phyloP scores from a whole-genome alignment of 106 monocot genomes.

The Phalaenopsis equestris region DNA sequence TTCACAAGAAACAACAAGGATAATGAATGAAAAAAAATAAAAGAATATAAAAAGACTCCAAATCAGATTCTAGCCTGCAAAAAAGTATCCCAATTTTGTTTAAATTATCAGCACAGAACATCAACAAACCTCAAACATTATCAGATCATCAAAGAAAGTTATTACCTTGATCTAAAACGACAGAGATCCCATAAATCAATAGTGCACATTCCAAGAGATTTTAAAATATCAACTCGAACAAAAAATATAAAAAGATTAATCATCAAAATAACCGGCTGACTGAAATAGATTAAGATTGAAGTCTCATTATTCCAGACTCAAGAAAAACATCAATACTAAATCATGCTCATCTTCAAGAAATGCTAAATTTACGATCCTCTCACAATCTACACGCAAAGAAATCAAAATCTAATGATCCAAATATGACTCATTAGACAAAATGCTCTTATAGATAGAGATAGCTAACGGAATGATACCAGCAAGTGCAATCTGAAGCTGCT shows the following conservation, averaged over 20 bases:
- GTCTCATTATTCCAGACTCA: conserved; percentile 12
- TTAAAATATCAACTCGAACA: not conserved
- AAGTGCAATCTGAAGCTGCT: conserved; percentile 67
- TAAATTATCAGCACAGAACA: not conserved
- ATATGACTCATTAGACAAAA: conserved; percentile 42
- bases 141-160: not conserved
- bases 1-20: not conserved
- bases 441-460: conserved; percentile 34
- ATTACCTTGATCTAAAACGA: not conserved
- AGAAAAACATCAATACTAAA: conserved; percentile 13
- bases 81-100: not conserved
- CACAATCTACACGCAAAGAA: conserved; percentile 2
- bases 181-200: not conserved
- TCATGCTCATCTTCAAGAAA: conserved; percentile 18
- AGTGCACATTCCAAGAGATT: conserved; percentile 1
- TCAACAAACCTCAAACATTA: not conserved
- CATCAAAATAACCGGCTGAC: not conserved
- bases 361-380: conserved; percentile 10
- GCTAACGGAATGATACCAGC: conserved; percentile 58
- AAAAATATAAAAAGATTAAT: not conserved
- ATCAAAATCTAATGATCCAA: conserved; percentile 17
- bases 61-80: not conserved
- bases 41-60: not conserved
- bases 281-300: conserved; percentile 10
- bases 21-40: not conserved